Evolutionary conservation across 805 yeast species (phyloP), one percentile per base, ranked within the genome.

Genomic region (Kluyveromyces aestuarii): DNA sequence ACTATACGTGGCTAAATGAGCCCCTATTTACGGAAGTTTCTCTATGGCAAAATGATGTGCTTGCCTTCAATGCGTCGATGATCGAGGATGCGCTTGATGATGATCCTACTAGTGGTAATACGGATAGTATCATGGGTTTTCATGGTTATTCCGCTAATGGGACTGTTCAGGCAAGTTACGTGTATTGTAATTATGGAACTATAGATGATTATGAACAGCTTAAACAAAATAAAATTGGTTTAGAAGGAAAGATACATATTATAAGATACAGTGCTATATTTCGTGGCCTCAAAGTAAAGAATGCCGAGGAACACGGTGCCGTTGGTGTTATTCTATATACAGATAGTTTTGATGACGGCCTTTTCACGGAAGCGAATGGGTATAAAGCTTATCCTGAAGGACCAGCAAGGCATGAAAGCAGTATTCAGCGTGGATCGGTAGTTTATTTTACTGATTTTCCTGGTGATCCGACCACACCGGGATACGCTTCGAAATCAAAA

Each of bases 401-500:
- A 0, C 80, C 81, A 2, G 85, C 87, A 1, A 72, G 87, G 56
- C 81, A 78, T 53, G 79, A 80, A 37, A 68, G 75, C 46, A 71
- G 81, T 8, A 76, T 84, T 27, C 81, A 81, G 56, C 71, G 86
- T 59, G 84, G 81, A 2, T 74, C 85, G 8, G 81, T 77, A 0
- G 79, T 73, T 50, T 79, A 70, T 52, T 70, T 80, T 48, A 74
- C 80, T 2, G 77, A 76, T 33, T 72, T 72, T 45, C 87, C 89
- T 0, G 90, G 90, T 11, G 91, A 84, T 59, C 90, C 90, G 36
- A 80, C 89, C 0, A 82, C 89, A 2, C 87, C 87, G 8, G 87
- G 87, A 2, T 79, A 77, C 67, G 75, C 87, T 1, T 77, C 85
- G 19, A 75, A 74, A 30, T 52, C 51, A 13, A 59, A 59, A 8